Conservation (phyloP, 768 basidiomycete species). For the Leccinum disarticulatum region DNA sequence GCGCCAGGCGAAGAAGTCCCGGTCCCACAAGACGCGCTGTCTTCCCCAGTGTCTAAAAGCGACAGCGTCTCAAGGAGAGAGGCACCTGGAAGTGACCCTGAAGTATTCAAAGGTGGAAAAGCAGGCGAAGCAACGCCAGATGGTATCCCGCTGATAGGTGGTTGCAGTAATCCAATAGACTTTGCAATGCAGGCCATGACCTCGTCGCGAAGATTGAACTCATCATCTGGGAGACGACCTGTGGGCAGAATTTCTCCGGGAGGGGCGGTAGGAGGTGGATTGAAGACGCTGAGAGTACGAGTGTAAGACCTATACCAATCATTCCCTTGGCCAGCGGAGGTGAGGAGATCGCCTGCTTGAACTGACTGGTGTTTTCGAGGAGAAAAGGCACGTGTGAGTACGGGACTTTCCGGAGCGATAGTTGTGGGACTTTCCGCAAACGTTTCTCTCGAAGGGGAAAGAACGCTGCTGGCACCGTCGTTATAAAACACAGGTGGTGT, state of each 20-base stretch:
- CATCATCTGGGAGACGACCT: conserved; percentile 46
- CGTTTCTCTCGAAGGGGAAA: conserved; percentile 22
- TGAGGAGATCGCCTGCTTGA: conserved; percentile 76
- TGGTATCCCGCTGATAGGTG: conserved; percentile 68
- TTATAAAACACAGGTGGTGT: conserved; percentile 17
- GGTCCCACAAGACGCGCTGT: conserved; percentile 62
- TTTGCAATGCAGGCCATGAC: conserved; percentile 98
- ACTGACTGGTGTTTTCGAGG: conserved; percentile 44
- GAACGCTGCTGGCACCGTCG: conserved; percentile 10
- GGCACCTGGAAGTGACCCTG: conserved; percentile 34
- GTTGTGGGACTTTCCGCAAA: conserved; percentile 25
- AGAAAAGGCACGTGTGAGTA: conserved; percentile 24
- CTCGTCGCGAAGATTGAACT: conserved; percentile 93
- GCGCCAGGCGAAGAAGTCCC: conserved; percentile 53
- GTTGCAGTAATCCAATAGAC: conserved; percentile 91
- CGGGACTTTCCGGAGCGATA: not conserved
- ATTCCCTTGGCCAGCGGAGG: conserved; percentile 48
- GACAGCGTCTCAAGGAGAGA: conserved; percentile 78
- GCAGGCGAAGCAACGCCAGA: conserved; percentile 69
- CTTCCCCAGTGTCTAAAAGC: conserved; percentile 68
- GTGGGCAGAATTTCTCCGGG: conserved; percentile 28
- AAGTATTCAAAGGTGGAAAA: conserved; percentile 47
- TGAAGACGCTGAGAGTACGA: conserved; percentile 50
- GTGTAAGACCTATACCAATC: conserved; percentile 47
- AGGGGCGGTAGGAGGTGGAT: conserved; percentile 45